Percentiles rank a stretch among this genome's conserved stretches.
phyloP scores from a whole-genome alignment of 768 basidiomycete species.

The Boletus sp. region DNA sequence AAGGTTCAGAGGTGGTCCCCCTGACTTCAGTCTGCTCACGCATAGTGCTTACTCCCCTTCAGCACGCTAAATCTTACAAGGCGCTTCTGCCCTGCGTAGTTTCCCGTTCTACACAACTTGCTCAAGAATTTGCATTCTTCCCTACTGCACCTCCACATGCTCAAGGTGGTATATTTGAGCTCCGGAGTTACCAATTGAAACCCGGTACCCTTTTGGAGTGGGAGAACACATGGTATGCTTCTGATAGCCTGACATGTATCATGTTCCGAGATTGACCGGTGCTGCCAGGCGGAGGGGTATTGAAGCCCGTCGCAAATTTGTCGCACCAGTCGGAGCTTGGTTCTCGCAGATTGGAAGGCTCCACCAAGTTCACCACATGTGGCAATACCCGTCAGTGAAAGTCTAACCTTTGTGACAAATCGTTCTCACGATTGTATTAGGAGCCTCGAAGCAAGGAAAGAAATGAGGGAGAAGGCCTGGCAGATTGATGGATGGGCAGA shows the following conservation, averaged over 20 bases:
- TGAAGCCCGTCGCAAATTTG: conserved; percentile 86
- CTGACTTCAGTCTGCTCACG: background rate
- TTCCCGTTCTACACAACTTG: conserved; percentile 74
- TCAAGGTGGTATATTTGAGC: conserved; percentile 91
- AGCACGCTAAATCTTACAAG: conserved; percentile 70
- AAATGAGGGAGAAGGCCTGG: conserved; percentile 89
- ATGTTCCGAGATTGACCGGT: conserved; percentile 4
- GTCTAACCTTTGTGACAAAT: conserved; percentile 3
- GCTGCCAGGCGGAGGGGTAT: conserved; percentile 80
- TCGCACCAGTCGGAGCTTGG: conserved; percentile 89
- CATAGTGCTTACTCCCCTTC: conserved; percentile 1
- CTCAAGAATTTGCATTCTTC: conserved; percentile 94
- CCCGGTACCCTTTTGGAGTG: conserved; percentile 92
- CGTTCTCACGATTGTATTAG: conserved; percentile 35
- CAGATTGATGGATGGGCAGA: conserved; percentile 93
- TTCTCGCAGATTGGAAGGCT: conserved; percentile 84
- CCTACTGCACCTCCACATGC: conserved; percentile 85
- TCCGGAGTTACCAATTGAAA: conserved; percentile 83
- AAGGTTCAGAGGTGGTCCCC: conserved; percentile 58
- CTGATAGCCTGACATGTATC: background rate
- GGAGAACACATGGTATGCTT: conserved; percentile 83
- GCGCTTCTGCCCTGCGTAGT: conserved; percentile 75
- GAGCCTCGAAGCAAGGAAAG: conserved; percentile 76
- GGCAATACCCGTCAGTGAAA: conserved; percentile 86
- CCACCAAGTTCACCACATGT: conserved; percentile 92